phyloP scores from a whole-genome alignment of 1,139 yeast genomes.

The Candida smagusa region DNA sequence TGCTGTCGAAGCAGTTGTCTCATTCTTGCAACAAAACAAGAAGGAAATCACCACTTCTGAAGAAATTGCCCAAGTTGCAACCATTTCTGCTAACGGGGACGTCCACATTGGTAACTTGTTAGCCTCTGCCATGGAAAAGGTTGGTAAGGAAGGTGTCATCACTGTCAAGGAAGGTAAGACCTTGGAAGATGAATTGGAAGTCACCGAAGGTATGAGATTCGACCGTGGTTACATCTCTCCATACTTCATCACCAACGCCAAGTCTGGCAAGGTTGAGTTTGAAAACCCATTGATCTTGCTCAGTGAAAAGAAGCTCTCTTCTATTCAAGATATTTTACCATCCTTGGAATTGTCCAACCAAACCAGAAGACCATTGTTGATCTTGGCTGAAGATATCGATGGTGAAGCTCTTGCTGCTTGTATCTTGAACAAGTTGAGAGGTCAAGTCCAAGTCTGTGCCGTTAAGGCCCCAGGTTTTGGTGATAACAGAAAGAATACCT shows the following conservation, averaged over 20 bases:
- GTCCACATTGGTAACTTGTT: slow-evolving; percentile 87
- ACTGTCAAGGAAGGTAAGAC: slow-evolving; percentile 97
- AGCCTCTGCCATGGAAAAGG: slow-evolving; percentile 99
- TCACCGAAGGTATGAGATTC: slow-evolving; percentile 98
- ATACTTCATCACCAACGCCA: slow-evolving; percentile 94
- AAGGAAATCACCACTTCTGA: slow-evolving; percentile 96
- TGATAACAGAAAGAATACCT: slow-evolving; percentile 96
- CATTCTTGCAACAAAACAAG: slow-evolving; percentile 83
- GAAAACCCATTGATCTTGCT: slow-evolving; percentile 90
- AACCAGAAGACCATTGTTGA: slow-evolving; percentile 90
- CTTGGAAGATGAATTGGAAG: slow-evolving; percentile 93
- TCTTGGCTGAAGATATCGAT: slow-evolving; percentile 95
- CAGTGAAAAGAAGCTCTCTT: slow-evolving; percentile 92
- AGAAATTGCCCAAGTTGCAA: slow-evolving; percentile 98
- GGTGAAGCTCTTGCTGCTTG: slow-evolving; percentile 99
- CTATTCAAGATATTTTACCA: slow-evolving; percentile 91
- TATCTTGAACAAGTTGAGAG: slow-evolving; percentile 96
- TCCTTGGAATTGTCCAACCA: slow-evolving; percentile 93
- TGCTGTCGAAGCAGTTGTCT: slow-evolving; percentile 95
- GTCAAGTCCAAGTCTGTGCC: slow-evolving; percentile 98
- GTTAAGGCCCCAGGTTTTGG: slow-evolving; percentile 99
- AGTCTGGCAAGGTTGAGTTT: slow-evolving; percentile 95
- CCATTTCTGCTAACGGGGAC: slow-evolving; percentile 98
- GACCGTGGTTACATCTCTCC: slow-evolving; percentile 99
- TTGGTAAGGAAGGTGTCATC: slow-evolving; percentile 98